A percentile compares a stretch with the other conserved stretches of the same genome.
Evolutionary conservation across 352 stramenopile genomes (phyloP).

Genomic region (Pythium brassicae): DNA sequence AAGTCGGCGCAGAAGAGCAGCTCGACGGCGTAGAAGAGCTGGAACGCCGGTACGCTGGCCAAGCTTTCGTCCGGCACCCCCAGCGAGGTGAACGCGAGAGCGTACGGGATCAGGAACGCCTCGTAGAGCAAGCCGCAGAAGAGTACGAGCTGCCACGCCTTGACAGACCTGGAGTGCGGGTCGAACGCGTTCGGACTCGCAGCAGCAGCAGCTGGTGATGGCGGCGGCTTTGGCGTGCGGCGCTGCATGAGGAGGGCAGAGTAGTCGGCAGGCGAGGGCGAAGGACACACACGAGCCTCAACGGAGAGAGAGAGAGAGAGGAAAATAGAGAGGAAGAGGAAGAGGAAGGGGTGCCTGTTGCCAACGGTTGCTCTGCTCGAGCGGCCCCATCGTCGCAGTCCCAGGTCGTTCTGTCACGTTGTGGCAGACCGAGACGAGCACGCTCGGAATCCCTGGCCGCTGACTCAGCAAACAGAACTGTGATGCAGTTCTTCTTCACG

Average conservation of each 20-base stretch:
- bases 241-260: too few species aligned
- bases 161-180: conserved; percentile 47
- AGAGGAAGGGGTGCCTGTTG: too few species aligned
- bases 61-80: background rate
- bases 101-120: conserved; percentile 40
- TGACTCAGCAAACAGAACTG: conserved; percentile 60
- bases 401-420: too few species aligned
- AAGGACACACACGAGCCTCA: too few species aligned
- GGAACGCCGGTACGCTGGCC: conserved; percentile 21
- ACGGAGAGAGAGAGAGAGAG: too few species aligned
- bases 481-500: conserved; percentile 67
- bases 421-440: conserved; percentile 49
- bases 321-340: too few species aligned
- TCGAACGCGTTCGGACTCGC: conserved; percentile 58
- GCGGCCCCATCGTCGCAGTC: too few species aligned
- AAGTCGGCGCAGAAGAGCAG: conserved; percentile 45
- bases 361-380: too few species aligned
- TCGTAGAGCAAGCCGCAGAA: conserved; percentile 51
- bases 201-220: too few species aligned
- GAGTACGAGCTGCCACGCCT: conserved; percentile 51
- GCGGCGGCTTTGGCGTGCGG: too few species aligned
- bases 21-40: conserved; percentile 37
- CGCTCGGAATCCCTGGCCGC: conserved; percentile 31
- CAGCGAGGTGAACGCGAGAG: conserved; percentile 48
- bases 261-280: too few species aligned